Conservation (phyloP, 176 grass and related monocot species). For the Stipa capillata region DNA sequence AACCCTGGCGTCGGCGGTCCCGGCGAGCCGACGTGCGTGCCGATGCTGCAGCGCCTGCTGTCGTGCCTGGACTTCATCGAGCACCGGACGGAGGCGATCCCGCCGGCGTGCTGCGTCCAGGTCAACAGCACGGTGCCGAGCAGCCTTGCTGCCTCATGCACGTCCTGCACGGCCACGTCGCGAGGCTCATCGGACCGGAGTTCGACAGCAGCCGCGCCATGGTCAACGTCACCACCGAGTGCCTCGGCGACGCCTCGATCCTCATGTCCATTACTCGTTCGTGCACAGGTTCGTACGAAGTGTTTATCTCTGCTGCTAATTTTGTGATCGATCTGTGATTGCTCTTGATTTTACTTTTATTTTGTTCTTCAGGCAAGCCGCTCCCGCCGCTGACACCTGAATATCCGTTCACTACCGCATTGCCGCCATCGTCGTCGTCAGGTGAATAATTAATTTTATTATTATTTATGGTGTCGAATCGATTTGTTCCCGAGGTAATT, state of each 20-base stretch:
- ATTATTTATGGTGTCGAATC: background rate
- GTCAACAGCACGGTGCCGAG: background rate
- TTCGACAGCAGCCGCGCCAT: constrained; percentile 32
- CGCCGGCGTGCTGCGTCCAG: constrained; percentile 30
- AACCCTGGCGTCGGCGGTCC: background rate
- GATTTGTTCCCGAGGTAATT: background rate
- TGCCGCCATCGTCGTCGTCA: background rate
- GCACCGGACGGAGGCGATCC: constrained; percentile 27
- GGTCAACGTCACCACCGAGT: constrained; percentile 19
- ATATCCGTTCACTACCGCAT: constrained; percentile 5
- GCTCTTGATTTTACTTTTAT: background rate
- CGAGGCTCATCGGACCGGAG: constrained; percentile 11
- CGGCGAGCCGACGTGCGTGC: constrained; percentile 19
- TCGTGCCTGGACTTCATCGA: constrained; percentile 61
- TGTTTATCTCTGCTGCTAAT: background rate
- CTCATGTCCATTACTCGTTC: background rate
- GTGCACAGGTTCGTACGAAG: constrained; percentile 3
- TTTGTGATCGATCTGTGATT: background rate
- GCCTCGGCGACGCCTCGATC: constrained; percentile 2
- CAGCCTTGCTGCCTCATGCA: constrained; percentile 52
- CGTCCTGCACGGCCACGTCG: constrained; percentile 23
- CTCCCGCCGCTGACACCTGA: constrained; percentile 35
- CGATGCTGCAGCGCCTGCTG: constrained; percentile 26
- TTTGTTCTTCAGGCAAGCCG: constrained; percentile 4
- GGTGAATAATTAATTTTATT: background rate